phyloP scores from a whole-genome alignment of 768 basidiomycete species.

The Termitomyces sp. region DNA sequence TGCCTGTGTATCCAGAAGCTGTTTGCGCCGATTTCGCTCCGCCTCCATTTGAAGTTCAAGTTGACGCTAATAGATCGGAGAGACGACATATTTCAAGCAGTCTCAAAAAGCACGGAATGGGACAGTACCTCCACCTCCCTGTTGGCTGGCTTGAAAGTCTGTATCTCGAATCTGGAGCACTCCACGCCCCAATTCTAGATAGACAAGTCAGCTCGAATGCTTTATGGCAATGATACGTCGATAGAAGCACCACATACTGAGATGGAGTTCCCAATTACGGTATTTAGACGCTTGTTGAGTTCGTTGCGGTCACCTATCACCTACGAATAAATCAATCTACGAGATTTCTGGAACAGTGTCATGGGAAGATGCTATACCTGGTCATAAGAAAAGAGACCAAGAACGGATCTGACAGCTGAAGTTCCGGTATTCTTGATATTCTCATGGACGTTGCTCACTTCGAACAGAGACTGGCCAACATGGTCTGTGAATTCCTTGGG shows the following conservation, averaged over 20 bases:
- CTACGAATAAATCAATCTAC: conserved; percentile 14
- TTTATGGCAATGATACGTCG: background rate
- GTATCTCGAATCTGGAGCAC: conserved; percentile 54
- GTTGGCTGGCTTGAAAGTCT: conserved; percentile 53
- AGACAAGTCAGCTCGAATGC: background rate
- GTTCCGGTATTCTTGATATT: conserved; percentile 50
- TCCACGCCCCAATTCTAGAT: conserved; percentile 50
- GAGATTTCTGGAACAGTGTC: background rate
- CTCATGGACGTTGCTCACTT: conserved; percentile 38
- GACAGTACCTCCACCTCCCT: conserved; percentile 46
- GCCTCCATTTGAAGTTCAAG: conserved; percentile 58
- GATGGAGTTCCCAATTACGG: conserved; percentile 44
- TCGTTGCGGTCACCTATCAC: conserved; percentile 52
- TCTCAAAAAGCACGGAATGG: background rate
- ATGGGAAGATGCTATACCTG: conserved; percentile 22
- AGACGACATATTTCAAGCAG: background rate
- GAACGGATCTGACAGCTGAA: conserved; percentile 47
- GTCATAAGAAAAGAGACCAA: conserved; percentile 45
- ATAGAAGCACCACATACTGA: conserved; percentile 20
- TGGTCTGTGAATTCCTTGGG: background rate
- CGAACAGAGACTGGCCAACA: conserved; percentile 36
- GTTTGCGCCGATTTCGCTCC: conserved; percentile 49
- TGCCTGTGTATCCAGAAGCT: conserved; percentile 51
- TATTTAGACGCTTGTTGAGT: conserved; percentile 41
- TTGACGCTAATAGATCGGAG: conserved; percentile 34